Base-by-base conservation (phyloP, 2,329 filamentous ascomycete species). In the Ceratocystis huliohia region DNA sequence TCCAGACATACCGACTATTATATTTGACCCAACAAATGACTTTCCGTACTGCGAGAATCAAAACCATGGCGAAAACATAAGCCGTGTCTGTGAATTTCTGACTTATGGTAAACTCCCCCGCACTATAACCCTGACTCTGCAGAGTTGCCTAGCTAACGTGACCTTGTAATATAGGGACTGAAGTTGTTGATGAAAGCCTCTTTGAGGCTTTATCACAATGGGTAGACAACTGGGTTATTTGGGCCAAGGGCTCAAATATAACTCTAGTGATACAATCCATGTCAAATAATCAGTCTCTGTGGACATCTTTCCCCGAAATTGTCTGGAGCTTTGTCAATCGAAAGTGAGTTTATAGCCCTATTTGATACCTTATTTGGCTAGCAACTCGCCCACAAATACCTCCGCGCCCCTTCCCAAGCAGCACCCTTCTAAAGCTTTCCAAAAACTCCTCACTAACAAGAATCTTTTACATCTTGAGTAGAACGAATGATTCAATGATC, bases 221-320 rank as follows among this genome's bases (percentile, higher is more conserved):
- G 82, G 76, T 85, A 28, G 75, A 78, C 6, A 73, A 72, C 17
- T 84, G 80, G 71, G 69, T 85, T 25, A 69, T 68, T 25, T 80
- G 76, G 69, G 75, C 76, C 45, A 72, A 70, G 44, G 70, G 71
- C 22, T 74, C 74, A 20, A 70, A 76, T 2, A 71, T 73, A 28
- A 71, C 74, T 10, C 70, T 71, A 2, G 75, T 78, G 5, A 71
- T 77, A n/a, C 74, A 79, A 30, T 78, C 78, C 1, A 80, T 77
- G 66, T 73, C 72, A 17, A 74, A 75, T 41, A 74, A 84, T 67
- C 75, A 72, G 44, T 71, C 74, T 2, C 81, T 86, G 69, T 87
- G 84, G 84, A 69, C 73, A 41, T 68, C 72, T 2, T 75, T 86
- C 30, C 82, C 84, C 0, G 78, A 81, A 0, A 70, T 85, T 8